These are phyloP conservation scores for Aspergillus awamori DNA, from an alignment of 2,329 filamentous ascomycete genomes.

Conservation along the genomic window DNA sequence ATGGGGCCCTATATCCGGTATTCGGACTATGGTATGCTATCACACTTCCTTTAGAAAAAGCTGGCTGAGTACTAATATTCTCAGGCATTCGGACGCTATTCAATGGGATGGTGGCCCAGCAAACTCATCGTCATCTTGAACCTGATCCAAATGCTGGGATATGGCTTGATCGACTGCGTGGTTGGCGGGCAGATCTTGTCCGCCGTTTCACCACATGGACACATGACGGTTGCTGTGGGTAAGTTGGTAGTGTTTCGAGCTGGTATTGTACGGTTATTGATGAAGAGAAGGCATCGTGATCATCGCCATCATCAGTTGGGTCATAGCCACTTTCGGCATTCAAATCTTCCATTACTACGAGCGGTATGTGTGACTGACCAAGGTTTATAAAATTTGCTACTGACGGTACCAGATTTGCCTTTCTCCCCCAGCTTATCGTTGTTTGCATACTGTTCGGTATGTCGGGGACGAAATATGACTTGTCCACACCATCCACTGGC, in stretches of 20 bases:
- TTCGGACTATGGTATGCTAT: slow-evolving; percentile 59
- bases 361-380: slow-evolving; percentile 44
- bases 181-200: slow-evolving; percentile 70
- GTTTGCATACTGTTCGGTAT: slow-evolving; percentile 64
- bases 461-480: slow-evolving; percentile 63
- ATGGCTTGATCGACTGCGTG: slow-evolving; percentile 65
- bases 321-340: slow-evolving; percentile 69
- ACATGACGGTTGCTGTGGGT: slow-evolving; percentile 65
- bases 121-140: slow-evolving; percentile 66
- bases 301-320: slow-evolving; percentile 64
- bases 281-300: slow-evolving; percentile 57
- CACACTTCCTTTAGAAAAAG: not conserved
- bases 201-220: slow-evolving; percentile 62
- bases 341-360: slow-evolving; percentile 70
- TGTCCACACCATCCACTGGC: slow-evolving; percentile 54
- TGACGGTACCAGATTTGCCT: slow-evolving; percentile 55
- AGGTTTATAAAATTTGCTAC: slow-evolving; percentile 5
- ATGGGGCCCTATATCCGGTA: slow-evolving; percentile 64
- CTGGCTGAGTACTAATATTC: not conserved
- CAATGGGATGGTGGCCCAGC: slow-evolving; percentile 68
- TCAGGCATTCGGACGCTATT: slow-evolving; percentile 60
- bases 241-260: slow-evolving; percentile 15
- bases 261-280: slow-evolving; percentile 8
- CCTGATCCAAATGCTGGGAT: slow-evolving; percentile 64
- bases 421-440: slow-evolving; percentile 65